Evolutionary conservation across 352 stramenopile genomes (phyloP), one percentile per base, ranked within the genome.

Genomic region (Phytophthora ohioensis): DNA sequence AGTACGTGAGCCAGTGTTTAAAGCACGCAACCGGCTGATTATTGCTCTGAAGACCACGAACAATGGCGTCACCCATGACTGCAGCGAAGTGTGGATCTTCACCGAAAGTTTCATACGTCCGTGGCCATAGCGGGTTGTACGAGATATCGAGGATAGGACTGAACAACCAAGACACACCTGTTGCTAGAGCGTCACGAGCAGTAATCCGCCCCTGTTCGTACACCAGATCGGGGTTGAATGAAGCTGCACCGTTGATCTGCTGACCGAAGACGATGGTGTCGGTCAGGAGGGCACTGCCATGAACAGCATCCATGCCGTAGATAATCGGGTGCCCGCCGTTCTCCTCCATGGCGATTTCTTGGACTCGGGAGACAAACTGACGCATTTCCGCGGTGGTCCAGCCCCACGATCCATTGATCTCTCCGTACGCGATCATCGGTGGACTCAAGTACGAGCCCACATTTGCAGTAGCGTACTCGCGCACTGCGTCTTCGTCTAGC

Each of bases 401-500:
- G 15, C 68, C 69, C 45, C 64, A 64, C 46, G 73, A 51, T 31
- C 38, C 69, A 46, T 75, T 43, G 21, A 30, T n/a, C 41, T 51
- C 21, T 35, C 36, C 39, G 42, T 60, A n/a, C 30, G 42, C 30
- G 13, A 61, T 41, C 31, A 66, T 67, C n/a, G 85, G 79, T 1
- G 79, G 80, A 68, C 96, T 97, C 17, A 98, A 66, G 57, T 96
- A 92, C 39, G 87, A 95, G 10, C 91, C 91, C 38, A 97, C 75
- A 31, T 46, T 12, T 5, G 39, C 39, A 17, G 39, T 46, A 7
- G 87, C 88, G 46, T 85, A 90, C 8, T 77, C 56, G 30, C 75
- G 72, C 10, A 95, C 66, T 15, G 77, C 59, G 15, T 78, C 76
- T 39, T 78, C 65, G 35, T 92, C 79, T 12, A 90, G 53, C 3